Evolutionary conservation across 73 alveolate species (phyloP).

Genomic region (Stentor roeselii): DNA sequence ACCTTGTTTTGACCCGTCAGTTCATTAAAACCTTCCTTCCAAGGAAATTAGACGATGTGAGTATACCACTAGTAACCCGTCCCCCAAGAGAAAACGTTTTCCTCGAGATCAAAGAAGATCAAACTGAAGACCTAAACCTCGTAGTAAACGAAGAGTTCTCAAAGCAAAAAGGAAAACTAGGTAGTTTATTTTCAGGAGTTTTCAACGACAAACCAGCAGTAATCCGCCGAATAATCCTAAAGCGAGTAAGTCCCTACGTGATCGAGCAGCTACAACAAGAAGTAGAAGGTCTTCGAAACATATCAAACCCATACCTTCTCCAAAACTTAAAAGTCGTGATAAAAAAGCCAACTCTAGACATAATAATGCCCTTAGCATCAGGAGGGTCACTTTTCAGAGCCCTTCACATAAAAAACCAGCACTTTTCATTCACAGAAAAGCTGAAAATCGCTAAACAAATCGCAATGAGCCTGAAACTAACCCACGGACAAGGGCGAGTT

Average conservation of each 20-base stretch:
- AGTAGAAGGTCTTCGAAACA: neutral
- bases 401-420: slow-evolving; percentile 5
- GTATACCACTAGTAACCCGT: neutral
- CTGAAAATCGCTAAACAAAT: slow-evolving; percentile 6
- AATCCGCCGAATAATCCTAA: neutral
- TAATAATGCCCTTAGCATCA: neutral
- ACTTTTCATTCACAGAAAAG: neutral
- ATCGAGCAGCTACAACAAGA: slow-evolving; percentile 8
- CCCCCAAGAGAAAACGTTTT: neutral
- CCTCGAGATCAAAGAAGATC: neutral
- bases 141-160: neutral
- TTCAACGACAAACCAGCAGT: neutral
- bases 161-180: neutral
- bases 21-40: neutral
- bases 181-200: neutral
- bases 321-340: neutral
- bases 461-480: neutral
- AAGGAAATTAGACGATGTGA: neutral
- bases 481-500: slow-evolving; percentile 10
- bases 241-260: slow-evolving; percentile 9
- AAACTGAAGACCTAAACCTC: neutral
- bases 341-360: neutral
- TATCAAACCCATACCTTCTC: neutral
- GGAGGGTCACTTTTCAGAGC: neutral
- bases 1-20: neutral